These are phyloP conservation scores for Nicotiana tomentosiformis DNA, from an alignment of 257 asterid genomes.

Conservation along the genomic window DNA sequence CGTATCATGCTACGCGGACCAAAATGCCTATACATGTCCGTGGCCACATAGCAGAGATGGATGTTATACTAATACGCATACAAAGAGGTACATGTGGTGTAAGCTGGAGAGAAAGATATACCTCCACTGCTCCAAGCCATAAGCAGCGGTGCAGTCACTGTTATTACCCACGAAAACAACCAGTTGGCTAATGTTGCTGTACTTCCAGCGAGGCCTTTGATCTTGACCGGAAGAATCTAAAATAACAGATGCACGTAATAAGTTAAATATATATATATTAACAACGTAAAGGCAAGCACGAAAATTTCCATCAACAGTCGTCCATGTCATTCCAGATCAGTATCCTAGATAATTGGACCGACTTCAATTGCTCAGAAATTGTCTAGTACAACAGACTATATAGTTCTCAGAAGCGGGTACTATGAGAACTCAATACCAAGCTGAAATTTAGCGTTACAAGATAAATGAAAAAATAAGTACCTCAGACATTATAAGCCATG, in stretches of 20 bases:
- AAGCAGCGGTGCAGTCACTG: constrained; percentile 73
- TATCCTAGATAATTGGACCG: not conserved
- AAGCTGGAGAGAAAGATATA: constrained; percentile 21
- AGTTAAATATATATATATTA: not conserved
- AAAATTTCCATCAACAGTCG: not conserved
- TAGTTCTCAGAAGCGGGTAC: not conserved
- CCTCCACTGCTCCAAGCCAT: constrained; percentile 83
- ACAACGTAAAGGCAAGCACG: not conserved
- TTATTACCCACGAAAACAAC: constrained; percentile 61
- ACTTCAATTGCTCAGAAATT: not conserved
- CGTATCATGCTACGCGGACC: not conserved
- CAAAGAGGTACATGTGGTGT: not conserved
- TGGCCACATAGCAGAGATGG: not conserved
- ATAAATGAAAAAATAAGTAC: constrained; percentile 19
- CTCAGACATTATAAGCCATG: constrained; percentile 99
- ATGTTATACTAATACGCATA: not conserved
- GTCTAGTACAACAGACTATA: not conserved
- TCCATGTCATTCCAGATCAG: not conserved
- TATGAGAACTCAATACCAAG: not conserved
- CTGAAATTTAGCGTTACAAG: not conserved
- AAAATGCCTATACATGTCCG: not conserved
- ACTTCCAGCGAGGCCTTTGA: constrained; percentile 89
- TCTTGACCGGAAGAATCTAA: constrained; percentile 82
- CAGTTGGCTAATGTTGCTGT: constrained; percentile 76
- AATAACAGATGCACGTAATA: not conserved